A percentile compares a stretch with the other conserved stretches of the same genome.
phyloP scores from a whole-genome alignment of 1,284 basidiomycete species.

The Austroboletus niveus region DNA sequence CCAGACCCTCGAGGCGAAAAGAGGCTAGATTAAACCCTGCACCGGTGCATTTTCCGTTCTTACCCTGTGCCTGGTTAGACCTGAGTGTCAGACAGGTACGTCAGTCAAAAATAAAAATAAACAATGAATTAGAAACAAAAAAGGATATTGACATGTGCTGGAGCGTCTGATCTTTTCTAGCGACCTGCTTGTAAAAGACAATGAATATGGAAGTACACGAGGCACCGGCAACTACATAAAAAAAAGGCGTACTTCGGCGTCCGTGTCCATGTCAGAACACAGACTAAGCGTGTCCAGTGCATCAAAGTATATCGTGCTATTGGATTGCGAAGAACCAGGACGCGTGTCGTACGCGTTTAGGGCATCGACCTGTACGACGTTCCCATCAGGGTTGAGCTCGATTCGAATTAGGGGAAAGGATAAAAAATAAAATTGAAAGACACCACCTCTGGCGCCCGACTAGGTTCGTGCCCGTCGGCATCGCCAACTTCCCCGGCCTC shows the following conservation, averaged over 20 bases:
- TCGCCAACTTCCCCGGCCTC: neutral
- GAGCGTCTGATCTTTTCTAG: conserved; percentile 8
- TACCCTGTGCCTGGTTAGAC: conserved; percentile 10
- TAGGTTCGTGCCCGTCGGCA: too few species aligned
- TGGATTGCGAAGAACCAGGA: conserved; percentile 9
- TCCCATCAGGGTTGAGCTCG: conserved; percentile 7
- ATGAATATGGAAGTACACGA: conserved; percentile 2
- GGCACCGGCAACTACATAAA: neutral
- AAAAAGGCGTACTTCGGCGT: conserved; percentile 10
- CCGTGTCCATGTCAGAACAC: conserved; percentile 1
- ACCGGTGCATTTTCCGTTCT: neutral
- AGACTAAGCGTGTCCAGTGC: conserved; percentile 17
- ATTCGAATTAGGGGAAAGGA: neutral
- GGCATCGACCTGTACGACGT: conserved; percentile 11
- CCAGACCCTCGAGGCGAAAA: conserved; percentile 17
- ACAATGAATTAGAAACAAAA: conserved; percentile 9
- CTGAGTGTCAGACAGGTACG: too few species aligned
- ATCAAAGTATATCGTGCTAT: conserved; percentile 24
- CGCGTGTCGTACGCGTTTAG: conserved; percentile 1
- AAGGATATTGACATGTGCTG: conserved; percentile 16
- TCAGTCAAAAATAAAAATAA: neutral
- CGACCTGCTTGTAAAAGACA: conserved; percentile 9
- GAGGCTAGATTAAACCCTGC: conserved; percentile 20
- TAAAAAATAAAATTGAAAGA: too few species aligned
- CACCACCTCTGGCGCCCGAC: too few species aligned